Evolutionary conservation across 2,329 filamentous ascomycete species (phyloP), one percentile per base, ranked within the genome.

Genomic region (Stagonosporopsis cucurbitacearum): DNA sequence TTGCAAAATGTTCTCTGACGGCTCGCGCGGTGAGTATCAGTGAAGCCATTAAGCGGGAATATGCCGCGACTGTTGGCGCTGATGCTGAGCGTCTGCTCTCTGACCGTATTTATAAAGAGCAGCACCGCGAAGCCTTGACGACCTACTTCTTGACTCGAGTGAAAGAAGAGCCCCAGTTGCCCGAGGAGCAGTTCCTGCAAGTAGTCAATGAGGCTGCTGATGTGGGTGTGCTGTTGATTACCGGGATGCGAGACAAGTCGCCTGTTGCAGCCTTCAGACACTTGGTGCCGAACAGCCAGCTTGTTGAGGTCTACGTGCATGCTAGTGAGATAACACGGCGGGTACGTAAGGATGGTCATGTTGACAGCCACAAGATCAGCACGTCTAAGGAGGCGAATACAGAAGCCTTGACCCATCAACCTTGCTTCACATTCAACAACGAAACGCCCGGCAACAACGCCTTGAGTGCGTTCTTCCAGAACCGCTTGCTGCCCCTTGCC

Each of bases 21-120:
- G 78, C 75, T n/a, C 78, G 76, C 30, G 72, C 66, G 20, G 75
- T 79, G 30, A 86, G 85, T 51, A 63, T 66, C 15, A 87, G 85
- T 69, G 79, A 86, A 65, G 73, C 49, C 1, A 82, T 74, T 15
- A 87, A 87, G 75, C 71, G 70, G 32, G 80, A 84, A 68, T 88
- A 87, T 46, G 84, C 84, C 1, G 70, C 63, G 2, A 75, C 73
- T 36, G 81, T 73, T 1, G 80, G 80, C 35, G 79, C 81, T 15
- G 76, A 87, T 55, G 33, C n/a, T 19, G 15, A 12, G 7, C n/a
- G 15, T 6, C 15, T 36, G 33, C 33, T 36, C 2, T 36, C n/a
- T 36, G 33, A 19, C 5, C 33, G 33, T 19, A 17, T 17, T 6
- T 36, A 36, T 12, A 36, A 36, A 17, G 33, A 19, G 33, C 33